Percentiles rank a stretch among this genome's conserved stretches.
Conservation (phyloP, 257 asterid genomes). For the Forsythia viridissima region DNA sequence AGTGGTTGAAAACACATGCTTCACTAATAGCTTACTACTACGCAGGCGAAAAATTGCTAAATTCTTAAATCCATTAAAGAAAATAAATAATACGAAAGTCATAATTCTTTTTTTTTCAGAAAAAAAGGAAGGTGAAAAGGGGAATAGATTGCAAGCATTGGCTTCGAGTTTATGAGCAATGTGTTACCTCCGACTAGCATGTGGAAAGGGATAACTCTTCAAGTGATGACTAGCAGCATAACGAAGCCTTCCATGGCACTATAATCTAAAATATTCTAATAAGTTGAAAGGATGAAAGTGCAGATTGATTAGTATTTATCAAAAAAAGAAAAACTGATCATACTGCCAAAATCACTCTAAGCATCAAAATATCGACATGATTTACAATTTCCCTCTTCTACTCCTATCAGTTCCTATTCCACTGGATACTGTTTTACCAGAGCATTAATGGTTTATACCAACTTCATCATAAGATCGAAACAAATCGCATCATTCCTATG, state of each 20-base stretch:
- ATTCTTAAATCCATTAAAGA: no score
- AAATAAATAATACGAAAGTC: no score
- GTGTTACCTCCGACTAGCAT: no score
- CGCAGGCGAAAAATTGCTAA: no score
- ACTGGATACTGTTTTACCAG: background rate
- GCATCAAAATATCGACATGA: slow-evolving; percentile 2
- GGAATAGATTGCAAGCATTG: no score
- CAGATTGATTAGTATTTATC: background rate
- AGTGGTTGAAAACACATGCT: no score
- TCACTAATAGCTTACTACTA: no score
- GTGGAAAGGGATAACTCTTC: no score
- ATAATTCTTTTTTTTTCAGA: no score
- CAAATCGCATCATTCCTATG: background rate
- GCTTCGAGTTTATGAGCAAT: no score
- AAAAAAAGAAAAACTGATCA: background rate
- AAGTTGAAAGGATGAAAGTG: background rate
- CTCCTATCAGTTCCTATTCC: background rate
- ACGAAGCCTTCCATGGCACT: background rate
- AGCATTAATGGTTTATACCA: background rate
- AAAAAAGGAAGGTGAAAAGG: no score
- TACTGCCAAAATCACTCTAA: background rate
- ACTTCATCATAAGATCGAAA: background rate
- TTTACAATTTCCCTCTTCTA: slow-evolving; percentile 7
- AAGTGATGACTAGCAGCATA: no score
- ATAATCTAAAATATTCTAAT: background rate